A percentile compares a stretch with the other conserved stretches of the same genome.
phyloP scores from a whole-genome alignment of 805 yeast genomes.

The Suhomyces vadensis region DNA sequence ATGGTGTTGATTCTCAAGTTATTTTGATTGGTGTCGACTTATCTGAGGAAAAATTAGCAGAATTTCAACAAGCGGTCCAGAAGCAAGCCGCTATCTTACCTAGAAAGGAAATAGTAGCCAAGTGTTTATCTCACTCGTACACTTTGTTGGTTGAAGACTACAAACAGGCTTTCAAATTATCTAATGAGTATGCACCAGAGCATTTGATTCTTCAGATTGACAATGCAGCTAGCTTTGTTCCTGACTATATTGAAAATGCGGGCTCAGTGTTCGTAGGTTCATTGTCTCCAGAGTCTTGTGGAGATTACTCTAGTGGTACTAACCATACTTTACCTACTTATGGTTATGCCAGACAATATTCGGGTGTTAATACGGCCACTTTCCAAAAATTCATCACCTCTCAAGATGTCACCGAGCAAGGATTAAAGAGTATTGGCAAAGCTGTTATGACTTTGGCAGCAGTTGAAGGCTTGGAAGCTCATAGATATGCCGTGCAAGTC shows the following conservation, averaged over 20 bases:
- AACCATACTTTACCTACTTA: slow-evolving; percentile 98
- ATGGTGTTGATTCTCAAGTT: slow-evolving; percentile 97
- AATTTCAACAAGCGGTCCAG: slow-evolving; percentile 80
- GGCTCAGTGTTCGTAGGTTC: slow-evolving; percentile 97
- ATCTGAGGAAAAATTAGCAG: slow-evolving; percentile 56
- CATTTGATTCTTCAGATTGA: slow-evolving; percentile 91
- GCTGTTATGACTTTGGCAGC: slow-evolving; percentile 96
- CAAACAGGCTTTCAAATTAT: slow-evolving; percentile 81
- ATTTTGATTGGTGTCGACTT: slow-evolving; percentile 82
- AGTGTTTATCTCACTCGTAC: slow-evolving; percentile 89
- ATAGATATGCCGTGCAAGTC: slow-evolving; percentile 93
- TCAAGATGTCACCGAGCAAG: slow-evolving; percentile 85
- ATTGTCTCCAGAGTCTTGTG: slow-evolving; percentile 95
- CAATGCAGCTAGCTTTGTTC: slow-evolving; percentile 71
- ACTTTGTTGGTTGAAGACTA: slow-evolving; percentile 67
- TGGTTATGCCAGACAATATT: slow-evolving; percentile 96
- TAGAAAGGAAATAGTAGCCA: slow-evolving; percentile 88
- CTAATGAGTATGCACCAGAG: slow-evolving; percentile 95
- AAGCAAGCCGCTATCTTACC: slow-evolving; percentile 82
- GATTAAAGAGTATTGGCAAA: slow-evolving; percentile 84
- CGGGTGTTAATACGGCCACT: slow-evolving; percentile 95
- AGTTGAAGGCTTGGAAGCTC: slow-evolving; percentile 96
- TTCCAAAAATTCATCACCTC: slow-evolving; percentile 94
- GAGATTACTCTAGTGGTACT: slow-evolving; percentile 97
- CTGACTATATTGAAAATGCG: slow-evolving; percentile 77